Evolutionary conservation across 352 stramenopile genomes (phyloP).

Genomic region (Pythium sp.): DNA sequence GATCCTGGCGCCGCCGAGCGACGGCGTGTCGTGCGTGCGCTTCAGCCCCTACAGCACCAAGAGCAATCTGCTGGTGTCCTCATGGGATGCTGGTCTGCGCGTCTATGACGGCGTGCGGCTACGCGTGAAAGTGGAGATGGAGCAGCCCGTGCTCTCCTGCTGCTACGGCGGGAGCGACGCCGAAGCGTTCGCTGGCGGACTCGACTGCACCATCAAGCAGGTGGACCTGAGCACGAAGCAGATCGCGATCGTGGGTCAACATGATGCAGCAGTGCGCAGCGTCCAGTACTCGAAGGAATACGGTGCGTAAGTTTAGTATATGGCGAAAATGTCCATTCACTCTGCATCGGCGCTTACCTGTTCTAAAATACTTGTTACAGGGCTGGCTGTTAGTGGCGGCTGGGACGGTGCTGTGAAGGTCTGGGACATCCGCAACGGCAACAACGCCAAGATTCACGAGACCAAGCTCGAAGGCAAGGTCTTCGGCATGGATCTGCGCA

Average conservation of each 20-base stretch:
- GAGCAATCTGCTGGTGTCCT: slow-evolving; percentile 64
- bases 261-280: slow-evolving; percentile 50
- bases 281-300: slow-evolving; percentile 60
- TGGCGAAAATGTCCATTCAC: background rate
- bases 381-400: slow-evolving; percentile 52
- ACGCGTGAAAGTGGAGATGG: slow-evolving; percentile 61
- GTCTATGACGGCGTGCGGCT: slow-evolving; percentile 66
- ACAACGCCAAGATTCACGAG: slow-evolving; percentile 47
- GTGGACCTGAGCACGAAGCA: slow-evolving; percentile 53
- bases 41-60: slow-evolving; percentile 53
- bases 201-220: slow-evolving; percentile 64
- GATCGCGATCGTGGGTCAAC: slow-evolving; percentile 30
- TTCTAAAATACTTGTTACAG: slow-evolving; percentile 5
- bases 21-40: slow-evolving; percentile 81
- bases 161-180: slow-evolving; percentile 54
- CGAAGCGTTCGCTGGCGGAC: slow-evolving; percentile 69
- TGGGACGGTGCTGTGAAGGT: slow-evolving; percentile 68
- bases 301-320: slow-evolving; percentile 12
- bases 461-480: slow-evolving; percentile 49
- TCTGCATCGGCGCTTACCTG: background rate
- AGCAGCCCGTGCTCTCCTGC: slow-evolving; percentile 66
- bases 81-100: slow-evolving; percentile 73
- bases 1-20: slow-evolving; percentile 69
- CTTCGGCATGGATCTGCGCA: slow-evolving; percentile 60
- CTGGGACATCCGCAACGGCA: slow-evolving; percentile 65